Percentiles rank a stretch among this genome's conserved stretches.
phyloP scores from a whole-genome alignment of 1,284 basidiomycete genomes.

The Bondarzewia mesenterica region DNA sequence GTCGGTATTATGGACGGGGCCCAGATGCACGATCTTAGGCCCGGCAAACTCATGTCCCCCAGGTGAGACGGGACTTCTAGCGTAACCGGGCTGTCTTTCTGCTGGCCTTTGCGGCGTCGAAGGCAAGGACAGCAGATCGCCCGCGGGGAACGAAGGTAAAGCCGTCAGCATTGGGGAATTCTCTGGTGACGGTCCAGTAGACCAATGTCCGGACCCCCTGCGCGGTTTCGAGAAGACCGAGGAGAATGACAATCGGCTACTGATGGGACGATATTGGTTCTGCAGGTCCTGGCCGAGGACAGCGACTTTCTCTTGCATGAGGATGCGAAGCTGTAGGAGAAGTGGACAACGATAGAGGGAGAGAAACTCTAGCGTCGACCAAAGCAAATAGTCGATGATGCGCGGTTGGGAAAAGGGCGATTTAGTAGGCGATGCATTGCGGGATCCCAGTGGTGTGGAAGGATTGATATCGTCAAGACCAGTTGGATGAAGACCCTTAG shows the following conservation, averaged over 20 bases:
- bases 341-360: slow-evolving; percentile 59
- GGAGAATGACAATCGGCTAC: slow-evolving; percentile 35
- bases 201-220: slow-evolving; percentile 26
- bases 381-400: slow-evolving; percentile 65
- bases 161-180: slow-evolving; percentile 36
- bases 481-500: slow-evolving; percentile 18
- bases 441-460: slow-evolving; percentile 18
- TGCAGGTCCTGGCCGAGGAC: slow-evolving; percentile 42
- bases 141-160: slow-evolving; percentile 18
- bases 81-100: slow-evolving; percentile 36
- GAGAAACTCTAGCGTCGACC: slow-evolving; percentile 66
- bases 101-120: slow-evolving; percentile 19
- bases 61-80: slow-evolving; percentile 28
- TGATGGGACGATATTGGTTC: slow-evolving; percentile 22
- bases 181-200: slow-evolving; percentile 38
- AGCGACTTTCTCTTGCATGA: slow-evolving; percentile 53
- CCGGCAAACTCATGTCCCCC: slow-evolving; percentile 26
- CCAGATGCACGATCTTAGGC: slow-evolving; percentile 55
- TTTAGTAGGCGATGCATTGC: slow-evolving; percentile 12
- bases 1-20: slow-evolving; percentile 33
- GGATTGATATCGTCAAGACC: slow-evolving; percentile 19
- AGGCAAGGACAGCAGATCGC: slow-evolving; percentile 7
- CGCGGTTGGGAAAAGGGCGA: slow-evolving; percentile 34
- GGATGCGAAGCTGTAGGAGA: slow-evolving; percentile 53
- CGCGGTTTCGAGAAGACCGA: slow-evolving; percentile 39